A percentile compares a stretch with the other conserved stretches of the same genome.
Evolutionary conservation across 2,329 filamentous ascomycete species (phyloP).

Genomic region (Fusarium globosum): DNA sequence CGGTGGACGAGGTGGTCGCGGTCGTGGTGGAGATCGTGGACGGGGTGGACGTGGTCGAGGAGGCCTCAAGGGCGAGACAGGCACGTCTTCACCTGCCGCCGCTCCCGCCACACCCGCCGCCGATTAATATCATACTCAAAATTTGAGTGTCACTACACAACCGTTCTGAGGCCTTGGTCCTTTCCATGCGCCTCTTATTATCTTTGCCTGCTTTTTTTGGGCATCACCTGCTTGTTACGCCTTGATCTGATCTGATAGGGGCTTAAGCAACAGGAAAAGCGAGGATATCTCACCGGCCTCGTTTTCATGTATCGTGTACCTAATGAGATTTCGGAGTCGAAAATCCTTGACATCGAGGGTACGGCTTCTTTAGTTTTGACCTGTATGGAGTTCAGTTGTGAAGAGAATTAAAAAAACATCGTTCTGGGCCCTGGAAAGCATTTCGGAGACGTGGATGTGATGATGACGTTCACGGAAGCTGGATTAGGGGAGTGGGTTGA

Average conservation of each 20-base stretch:
- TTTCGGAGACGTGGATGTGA: slow-evolving; percentile 31
- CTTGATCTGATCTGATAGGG: slow-evolving; percentile 36
- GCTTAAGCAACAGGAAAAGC: slow-evolving; percentile 38
- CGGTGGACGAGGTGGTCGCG: slow-evolving; percentile 65
- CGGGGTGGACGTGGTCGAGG: slow-evolving; percentile 67
- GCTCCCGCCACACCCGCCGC: slow-evolving; percentile 62
- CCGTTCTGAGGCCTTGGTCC: slow-evolving; percentile 26
- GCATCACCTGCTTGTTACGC: slow-evolving; percentile 36
- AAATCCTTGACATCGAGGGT: slow-evolving; percentile 45
- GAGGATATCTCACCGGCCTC: slow-evolving; percentile 39
- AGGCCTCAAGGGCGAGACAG: slow-evolving; percentile 69
- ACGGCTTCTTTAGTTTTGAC: slow-evolving; percentile 48
- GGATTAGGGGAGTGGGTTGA: slow-evolving; percentile 30
- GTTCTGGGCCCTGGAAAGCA: slow-evolving; percentile 42
- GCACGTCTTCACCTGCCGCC: slow-evolving; percentile 64
- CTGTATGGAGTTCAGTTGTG: slow-evolving; percentile 49
- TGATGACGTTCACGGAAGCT: slow-evolving; percentile 30
- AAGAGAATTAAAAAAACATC: slow-evolving; percentile 46
- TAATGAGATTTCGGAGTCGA: slow-evolving; percentile 51
- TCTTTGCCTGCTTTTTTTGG: slow-evolving; percentile 34
- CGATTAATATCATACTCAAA: slow-evolving; percentile 43
- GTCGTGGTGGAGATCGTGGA: slow-evolving; percentile 69
- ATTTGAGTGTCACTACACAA: slow-evolving; percentile 27
- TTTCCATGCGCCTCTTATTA: slow-evolving; percentile 22
- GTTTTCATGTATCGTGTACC: slow-evolving; percentile 51